Evolutionary conservation across 139 green algal species (phyloP).

Genomic region (Tetraselmis striata): DNA sequence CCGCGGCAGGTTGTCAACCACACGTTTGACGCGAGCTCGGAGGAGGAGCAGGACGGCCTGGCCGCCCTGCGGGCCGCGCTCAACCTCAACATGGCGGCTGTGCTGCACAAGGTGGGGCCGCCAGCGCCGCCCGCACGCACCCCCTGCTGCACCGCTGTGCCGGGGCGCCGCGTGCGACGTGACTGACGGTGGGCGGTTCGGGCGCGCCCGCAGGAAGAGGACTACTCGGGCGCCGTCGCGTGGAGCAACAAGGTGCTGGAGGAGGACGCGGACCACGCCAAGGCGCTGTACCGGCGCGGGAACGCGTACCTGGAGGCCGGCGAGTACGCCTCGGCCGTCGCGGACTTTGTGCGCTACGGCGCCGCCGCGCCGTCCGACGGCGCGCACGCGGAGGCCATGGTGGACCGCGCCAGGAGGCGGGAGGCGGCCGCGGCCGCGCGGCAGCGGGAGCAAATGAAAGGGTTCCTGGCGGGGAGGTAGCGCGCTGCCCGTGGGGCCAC

Average conservation of each 20-base stretch:
- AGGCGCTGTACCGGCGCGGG: conserved; percentile 5
- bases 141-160: no score
- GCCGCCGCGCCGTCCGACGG: neutral
- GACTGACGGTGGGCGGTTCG: no score
- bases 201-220: neutral
- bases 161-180: no score
- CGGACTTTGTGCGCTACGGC: neutral
- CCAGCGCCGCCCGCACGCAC: no score
- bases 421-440: neutral
- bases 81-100: neutral
- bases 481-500: no score
- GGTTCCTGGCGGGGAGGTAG: neutral
- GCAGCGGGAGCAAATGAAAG: neutral
- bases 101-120: neutral
- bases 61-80: neutral
- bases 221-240: neutral
- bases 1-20: neutral
- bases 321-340: conserved; percentile 1
- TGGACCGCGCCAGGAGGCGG: neutral
- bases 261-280: conserved; percentile 6
- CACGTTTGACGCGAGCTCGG: neutral
- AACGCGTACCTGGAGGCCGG: conserved; percentile 2
- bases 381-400: neutral
- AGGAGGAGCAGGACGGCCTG: neutral
- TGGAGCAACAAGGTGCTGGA: conserved; percentile 6